Conservation (phyloP, 305 asterid genomes). For the Fraxinus sp. region DNA sequence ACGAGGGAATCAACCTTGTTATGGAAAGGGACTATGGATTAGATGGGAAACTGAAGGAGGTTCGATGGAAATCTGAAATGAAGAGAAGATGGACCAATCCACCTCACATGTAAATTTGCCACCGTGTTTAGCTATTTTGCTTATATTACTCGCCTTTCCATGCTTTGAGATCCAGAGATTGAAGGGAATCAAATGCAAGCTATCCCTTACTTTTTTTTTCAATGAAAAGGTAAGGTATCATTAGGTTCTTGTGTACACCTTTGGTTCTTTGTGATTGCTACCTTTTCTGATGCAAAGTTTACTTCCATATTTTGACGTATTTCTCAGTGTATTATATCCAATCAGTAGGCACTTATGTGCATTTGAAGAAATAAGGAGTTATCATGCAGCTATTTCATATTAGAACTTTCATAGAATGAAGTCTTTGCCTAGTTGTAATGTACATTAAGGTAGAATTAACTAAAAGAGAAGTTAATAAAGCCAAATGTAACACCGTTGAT, state of each 20-base stretch:
- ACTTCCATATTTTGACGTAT: not conserved
- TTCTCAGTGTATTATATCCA: not conserved
- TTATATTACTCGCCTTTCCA: not conserved
- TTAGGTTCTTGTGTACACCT: not conserved
- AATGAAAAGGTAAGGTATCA: not conserved
- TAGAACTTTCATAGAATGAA: not conserved
- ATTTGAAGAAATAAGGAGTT: not conserved
- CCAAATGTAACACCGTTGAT: not conserved
- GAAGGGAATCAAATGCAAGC: not conserved
- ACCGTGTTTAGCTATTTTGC: not conserved
- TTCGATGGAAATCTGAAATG: constrained; percentile 84
- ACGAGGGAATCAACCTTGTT: constrained; percentile 86
- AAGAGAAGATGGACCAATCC: constrained; percentile 95
- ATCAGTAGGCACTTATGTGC: not conserved
- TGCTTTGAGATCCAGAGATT: not conserved
- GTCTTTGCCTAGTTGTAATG: not conserved
- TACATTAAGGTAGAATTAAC: not conserved
- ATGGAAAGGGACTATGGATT: constrained; percentile 95
- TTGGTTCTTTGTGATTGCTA: not conserved
- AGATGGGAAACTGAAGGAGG: constrained; percentile 93
- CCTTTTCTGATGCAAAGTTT: not conserved
- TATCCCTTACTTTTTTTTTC: not conserved
- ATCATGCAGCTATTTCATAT: not conserved
- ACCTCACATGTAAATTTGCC: constrained; percentile 61
- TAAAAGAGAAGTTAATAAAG: not conserved